Conservation (phyloP, 306 rosid genomes). For the Glycyrrhiza uralensis region DNA sequence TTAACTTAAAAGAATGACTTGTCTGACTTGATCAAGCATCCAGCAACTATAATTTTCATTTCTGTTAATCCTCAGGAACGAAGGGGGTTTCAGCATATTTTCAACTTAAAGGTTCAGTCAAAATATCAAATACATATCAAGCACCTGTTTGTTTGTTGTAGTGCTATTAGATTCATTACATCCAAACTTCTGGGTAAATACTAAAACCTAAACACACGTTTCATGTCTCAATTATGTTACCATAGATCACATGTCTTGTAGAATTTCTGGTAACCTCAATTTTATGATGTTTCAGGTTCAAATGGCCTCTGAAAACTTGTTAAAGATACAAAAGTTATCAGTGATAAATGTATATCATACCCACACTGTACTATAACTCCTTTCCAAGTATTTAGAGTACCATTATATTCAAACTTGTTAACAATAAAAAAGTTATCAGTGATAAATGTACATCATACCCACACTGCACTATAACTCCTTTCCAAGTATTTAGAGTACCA, state of each 20-base stretch:
- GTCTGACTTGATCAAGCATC: not conserved
- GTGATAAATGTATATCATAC: not conserved
- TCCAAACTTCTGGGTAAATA: not conserved
- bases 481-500: not conserved
- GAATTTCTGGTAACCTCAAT: not conserved
- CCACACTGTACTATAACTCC: not conserved
- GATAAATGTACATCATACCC: not conserved
- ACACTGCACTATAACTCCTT: not conserved
- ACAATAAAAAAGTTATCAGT: not conserved
- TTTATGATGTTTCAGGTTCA: constrained; percentile 5
- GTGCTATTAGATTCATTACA: not conserved
- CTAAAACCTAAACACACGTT: not conserved
- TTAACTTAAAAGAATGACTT: not conserved
- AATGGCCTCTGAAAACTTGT: not conserved
- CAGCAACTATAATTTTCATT: not conserved
- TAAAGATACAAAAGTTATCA: not conserved
- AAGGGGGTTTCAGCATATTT: not conserved
- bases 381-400: not conserved
- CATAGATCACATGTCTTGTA: not conserved
- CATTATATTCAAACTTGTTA: not conserved
- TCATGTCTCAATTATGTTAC: not conserved
- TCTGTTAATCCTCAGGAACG: not conserved
- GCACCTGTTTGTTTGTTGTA: not conserved
- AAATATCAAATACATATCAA: constrained; percentile 3
- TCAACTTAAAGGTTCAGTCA: not conserved